Evolutionary conservation across 176 grass and related monocot genomes (phyloP).

Genomic region (Avena sativa): DNA sequence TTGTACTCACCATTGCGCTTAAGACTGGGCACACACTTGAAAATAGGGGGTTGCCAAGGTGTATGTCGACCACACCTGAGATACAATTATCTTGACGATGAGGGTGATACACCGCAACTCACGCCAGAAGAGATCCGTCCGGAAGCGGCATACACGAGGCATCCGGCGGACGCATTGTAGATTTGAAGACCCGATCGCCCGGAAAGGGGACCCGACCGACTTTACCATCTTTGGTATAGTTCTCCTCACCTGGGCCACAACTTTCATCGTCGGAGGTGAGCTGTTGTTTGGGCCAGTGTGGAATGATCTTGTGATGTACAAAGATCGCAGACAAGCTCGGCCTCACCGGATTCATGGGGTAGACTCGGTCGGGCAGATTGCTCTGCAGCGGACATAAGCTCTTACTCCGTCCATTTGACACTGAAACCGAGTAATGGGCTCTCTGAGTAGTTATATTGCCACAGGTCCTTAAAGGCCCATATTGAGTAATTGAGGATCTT

Average conservation of each 20-base stretch:
- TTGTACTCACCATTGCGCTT: too few relatives aligned
- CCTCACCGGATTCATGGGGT: slow-evolving; percentile 76
- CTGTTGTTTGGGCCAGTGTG: slow-evolving; percentile 71
- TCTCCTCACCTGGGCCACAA: slow-evolving; percentile 76
- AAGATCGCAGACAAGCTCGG: slow-evolving; percentile 74
- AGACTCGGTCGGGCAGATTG: background rate
- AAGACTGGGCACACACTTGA: too few relatives aligned
- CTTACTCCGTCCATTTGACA: background rate
- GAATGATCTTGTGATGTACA: slow-evolving; percentile 94
- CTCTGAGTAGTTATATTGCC: background rate
- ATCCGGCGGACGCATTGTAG: too few relatives aligned
- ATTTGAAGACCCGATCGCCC: too few relatives aligned
- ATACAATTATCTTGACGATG: too few relatives aligned
- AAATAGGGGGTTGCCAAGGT: too few relatives aligned
- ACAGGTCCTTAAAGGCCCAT: background rate
- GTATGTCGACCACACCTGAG: too few relatives aligned
- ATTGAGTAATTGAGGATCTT: slow-evolving; percentile 1
- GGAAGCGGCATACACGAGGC: too few relatives aligned
- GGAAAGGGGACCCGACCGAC: too few relatives aligned
- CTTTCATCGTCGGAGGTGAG: slow-evolving; percentile 77
- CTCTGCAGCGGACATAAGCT: background rate
- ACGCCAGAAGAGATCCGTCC: too few relatives aligned
- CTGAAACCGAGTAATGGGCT: background rate
- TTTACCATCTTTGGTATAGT: slow-evolving; percentile 64
- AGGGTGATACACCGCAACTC: too few relatives aligned